Evolutionary conservation across 768 basidiomycete species (phyloP).

Genomic region (Mrakia frigida): DNA sequence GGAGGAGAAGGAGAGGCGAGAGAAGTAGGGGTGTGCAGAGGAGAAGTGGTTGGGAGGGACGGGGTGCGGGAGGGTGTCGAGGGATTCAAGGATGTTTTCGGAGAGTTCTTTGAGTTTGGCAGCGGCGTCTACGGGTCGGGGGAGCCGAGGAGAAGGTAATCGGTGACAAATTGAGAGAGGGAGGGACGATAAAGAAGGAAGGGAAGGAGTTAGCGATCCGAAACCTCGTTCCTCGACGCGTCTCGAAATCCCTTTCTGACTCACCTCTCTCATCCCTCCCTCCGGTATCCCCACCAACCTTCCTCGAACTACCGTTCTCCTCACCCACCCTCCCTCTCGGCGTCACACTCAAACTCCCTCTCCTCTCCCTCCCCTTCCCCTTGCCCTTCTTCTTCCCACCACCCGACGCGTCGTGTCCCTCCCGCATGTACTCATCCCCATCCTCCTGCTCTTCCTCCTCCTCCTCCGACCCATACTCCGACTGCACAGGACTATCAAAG

Average conservation of each 20-base stretch:
- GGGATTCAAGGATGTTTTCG: constrained; percentile 78
- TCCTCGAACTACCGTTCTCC: background rate
- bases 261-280: constrained; percentile 12
- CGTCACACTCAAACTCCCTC: background rate
- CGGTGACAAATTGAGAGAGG: too few relatives aligned
- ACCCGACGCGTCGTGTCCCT: background rate
- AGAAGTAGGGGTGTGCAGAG: background rate
- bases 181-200: too few relatives aligned
- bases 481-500: constrained; percentile 4
- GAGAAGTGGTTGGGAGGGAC: constrained; percentile 49
- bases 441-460: background rate
- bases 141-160: too few relatives aligned
- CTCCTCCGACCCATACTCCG: background rate
- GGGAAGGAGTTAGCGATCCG: background rate
- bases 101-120: constrained; percentile 64
- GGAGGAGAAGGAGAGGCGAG: background rate
- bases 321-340: background rate
- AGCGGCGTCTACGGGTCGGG: background rate
- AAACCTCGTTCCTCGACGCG: too few relatives aligned
- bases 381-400: too few relatives aligned
- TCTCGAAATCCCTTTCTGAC: background rate
- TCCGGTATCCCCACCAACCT: constrained; percentile 7
- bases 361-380: constrained; percentile 1
- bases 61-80: constrained; percentile 67
- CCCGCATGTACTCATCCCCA: background rate